Percentiles rank a stretch among this genome's conserved stretches.
Evolutionary conservation across 2,329 filamentous ascomycete species (phyloP).

Genomic region (Tolypocladium tropicale): DNA sequence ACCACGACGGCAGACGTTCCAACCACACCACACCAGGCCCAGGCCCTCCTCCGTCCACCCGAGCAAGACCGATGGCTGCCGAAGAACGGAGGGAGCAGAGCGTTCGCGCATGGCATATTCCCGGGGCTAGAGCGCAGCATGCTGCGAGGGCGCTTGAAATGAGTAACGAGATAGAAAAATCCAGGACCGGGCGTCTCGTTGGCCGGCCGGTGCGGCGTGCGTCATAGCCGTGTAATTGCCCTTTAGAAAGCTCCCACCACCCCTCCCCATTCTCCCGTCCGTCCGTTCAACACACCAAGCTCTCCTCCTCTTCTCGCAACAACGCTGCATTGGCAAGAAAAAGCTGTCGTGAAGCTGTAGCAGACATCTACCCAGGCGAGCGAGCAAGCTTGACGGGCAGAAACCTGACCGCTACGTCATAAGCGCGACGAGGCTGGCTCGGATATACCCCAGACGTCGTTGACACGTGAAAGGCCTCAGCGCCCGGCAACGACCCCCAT

Average conservation of each 20-base stretch:
- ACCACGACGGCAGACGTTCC: neutral
- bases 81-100: slow-evolving; percentile 7
- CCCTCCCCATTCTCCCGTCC: neutral
- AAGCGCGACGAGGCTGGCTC: neutral
- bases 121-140: neutral
- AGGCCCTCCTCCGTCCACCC: slow-evolving; percentile 21
- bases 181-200: neutral
- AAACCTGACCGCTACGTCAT: neutral
- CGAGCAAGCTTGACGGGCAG: neutral
- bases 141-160: too few species aligned
- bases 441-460: slow-evolving; percentile 7
- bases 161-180: too few species aligned
- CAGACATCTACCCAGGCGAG: neutral
- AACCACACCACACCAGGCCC: neutral
- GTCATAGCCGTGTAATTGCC: neutral
- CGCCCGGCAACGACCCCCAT: neutral
- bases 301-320: neutral
- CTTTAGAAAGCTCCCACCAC: too few species aligned
- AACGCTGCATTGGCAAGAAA: neutral
- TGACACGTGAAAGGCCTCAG: slow-evolving; percentile 24
- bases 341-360: neutral
- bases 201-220: neutral
- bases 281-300: neutral
- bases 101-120: too few species aligned
- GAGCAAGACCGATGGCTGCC: slow-evolving; percentile 24